phyloP scores from a whole-genome alignment of 2,329 filamentous ascomycete genomes.

The Monosporascus cannonballus region DNA sequence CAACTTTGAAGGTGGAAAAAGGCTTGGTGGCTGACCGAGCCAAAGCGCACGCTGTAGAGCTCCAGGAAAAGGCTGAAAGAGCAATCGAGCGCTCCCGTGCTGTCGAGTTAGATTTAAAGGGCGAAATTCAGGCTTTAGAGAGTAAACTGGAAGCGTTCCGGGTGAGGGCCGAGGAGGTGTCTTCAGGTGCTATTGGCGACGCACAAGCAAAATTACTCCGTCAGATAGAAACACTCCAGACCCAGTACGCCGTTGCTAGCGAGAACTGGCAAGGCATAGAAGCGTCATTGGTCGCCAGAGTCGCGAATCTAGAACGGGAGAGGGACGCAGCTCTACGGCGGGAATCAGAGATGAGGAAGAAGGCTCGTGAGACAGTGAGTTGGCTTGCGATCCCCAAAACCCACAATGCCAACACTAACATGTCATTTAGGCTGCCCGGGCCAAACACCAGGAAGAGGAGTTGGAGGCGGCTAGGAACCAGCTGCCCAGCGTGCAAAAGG shows the following conservation, averaged over 20 bases:
- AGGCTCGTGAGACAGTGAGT: slow-evolving; percentile 76
- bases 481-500: slow-evolving; percentile 58
- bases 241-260: slow-evolving; percentile 87
- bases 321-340: slow-evolving; percentile 77
- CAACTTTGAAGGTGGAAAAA: slow-evolving; percentile 72
- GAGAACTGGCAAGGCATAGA: slow-evolving; percentile 99
- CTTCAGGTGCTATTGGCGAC: slow-evolving; percentile 74
- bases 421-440: slow-evolving; percentile 50
- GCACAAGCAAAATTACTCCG: slow-evolving; percentile 83
- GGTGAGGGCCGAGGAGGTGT: slow-evolving; percentile 79
- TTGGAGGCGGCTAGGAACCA: slow-evolving; percentile 63
- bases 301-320: slow-evolving; percentile 79
- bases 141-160: slow-evolving; percentile 86
- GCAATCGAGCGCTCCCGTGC: slow-evolving; percentile 64
- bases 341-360: slow-evolving; percentile 83
- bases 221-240: slow-evolving; percentile 92
- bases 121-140: slow-evolving; percentile 73
- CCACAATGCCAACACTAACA: slow-evolving; percentile 18
- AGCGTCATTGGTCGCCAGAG: slow-evolving; percentile 70
- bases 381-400: slow-evolving; percentile 8
- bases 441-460: slow-evolving; percentile 72
- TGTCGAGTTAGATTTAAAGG: slow-evolving; percentile 70
- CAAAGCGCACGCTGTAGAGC: slow-evolving; percentile 64
- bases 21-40: slow-evolving; percentile 59
- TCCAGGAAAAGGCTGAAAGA: slow-evolving; percentile 66